Evolutionary conservation across 768 basidiomycete species (phyloP).

Genomic region (Fistulinella prunicolor): DNA sequence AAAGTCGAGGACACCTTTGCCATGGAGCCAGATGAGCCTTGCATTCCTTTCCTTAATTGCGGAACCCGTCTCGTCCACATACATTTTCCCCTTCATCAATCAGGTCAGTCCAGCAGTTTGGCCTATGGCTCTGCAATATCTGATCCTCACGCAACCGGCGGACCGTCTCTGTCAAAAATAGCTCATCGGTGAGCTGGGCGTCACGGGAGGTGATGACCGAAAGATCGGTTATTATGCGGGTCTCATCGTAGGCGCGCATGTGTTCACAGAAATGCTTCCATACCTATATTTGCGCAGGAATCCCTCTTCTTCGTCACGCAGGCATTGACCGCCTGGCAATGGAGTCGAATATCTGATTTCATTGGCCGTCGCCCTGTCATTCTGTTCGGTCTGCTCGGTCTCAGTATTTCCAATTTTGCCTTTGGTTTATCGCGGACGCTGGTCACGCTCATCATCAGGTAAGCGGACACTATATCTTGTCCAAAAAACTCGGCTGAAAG

Average conservation of each 20-base stretch:
- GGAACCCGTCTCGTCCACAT: constrained; percentile 53
- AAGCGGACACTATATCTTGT: neutral
- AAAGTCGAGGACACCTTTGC: constrained; percentile 42
- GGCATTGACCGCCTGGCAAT: constrained; percentile 55
- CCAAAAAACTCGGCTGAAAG: constrained; percentile 3
- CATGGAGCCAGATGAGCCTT: constrained; percentile 48
- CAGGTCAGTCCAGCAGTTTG: constrained; percentile 35
- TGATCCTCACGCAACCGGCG: too few species aligned
- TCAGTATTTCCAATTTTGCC: constrained; percentile 48
- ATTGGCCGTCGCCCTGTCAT: constrained; percentile 61
- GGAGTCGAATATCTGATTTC: constrained; percentile 61
- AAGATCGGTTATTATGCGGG: constrained; percentile 72
- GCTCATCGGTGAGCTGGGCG: constrained; percentile 59
- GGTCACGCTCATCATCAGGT: constrained; percentile 56
- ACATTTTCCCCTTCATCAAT: constrained; percentile 65
- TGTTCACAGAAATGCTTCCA: neutral
- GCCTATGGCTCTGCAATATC: neutral
- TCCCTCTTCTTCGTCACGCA: constrained; percentile 61
- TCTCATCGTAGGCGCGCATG: constrained; percentile 42
- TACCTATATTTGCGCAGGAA: constrained; percentile 38
- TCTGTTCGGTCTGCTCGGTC: constrained; percentile 54
- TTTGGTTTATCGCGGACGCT: constrained; percentile 65
- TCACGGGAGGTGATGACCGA: constrained; percentile 60
- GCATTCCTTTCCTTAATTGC: constrained; percentile 48
- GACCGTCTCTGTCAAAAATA: too few species aligned